Conservation (phyloP, 202 grass and related monocot species). For the Carex arenaria region DNA sequence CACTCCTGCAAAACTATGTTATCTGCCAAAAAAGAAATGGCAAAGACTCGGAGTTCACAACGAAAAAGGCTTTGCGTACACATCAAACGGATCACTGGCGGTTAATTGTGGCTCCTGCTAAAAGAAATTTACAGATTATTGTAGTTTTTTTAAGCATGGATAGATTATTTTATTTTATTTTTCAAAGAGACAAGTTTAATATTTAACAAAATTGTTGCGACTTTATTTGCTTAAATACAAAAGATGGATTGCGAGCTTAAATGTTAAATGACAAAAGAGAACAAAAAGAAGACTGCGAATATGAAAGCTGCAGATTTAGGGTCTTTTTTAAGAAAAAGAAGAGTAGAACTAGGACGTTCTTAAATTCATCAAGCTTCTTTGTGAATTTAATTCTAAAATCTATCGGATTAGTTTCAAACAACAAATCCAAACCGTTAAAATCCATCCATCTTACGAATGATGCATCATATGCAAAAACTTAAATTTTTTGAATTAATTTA, state of each 20-base stretch:
- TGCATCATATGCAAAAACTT: too few species aligned
- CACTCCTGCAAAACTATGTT: not conserved
- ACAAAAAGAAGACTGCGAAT: not conserved
- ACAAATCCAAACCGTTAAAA: too few species aligned
- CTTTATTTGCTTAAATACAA: not conserved
- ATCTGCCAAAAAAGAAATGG: not conserved
- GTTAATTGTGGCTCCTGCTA: conserved; percentile 48
- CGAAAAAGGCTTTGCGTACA: conserved; percentile 37
- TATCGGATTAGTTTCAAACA: too few species aligned
- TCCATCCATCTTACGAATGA: too few species aligned
- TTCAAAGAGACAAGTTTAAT: not conserved
- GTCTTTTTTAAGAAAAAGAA: not conserved
- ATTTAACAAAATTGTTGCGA: too few species aligned
- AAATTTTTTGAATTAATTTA: too few species aligned
- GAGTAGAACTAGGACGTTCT: too few species aligned
- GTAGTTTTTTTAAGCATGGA: not conserved
- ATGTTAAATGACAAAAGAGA: not conserved
- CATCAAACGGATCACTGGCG: conserved; percentile 33
- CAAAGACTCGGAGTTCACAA: conserved; percentile 10
- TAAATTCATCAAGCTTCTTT: too few species aligned
- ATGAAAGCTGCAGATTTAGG: not conserved
- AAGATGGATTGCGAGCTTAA: not conserved
- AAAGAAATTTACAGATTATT: not conserved
- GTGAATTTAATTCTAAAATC: too few species aligned
- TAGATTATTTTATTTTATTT: not conserved